Percentiles rank a stretch among this genome's conserved stretches.
phyloP scores from a whole-genome alignment of 306 rosid species.

The Datisca glomerata region DNA sequence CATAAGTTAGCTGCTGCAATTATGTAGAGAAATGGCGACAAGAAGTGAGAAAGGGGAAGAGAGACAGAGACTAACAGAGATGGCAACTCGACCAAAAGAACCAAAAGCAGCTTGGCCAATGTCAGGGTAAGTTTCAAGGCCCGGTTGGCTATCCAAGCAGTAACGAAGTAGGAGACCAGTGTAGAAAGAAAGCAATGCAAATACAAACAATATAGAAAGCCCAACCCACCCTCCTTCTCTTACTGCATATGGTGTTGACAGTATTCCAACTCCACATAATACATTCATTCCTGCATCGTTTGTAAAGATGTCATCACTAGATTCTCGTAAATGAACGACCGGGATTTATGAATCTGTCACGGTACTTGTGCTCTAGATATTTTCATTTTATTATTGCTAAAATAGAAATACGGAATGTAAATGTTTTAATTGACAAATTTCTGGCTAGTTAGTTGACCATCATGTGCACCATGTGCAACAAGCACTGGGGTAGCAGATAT shows the following conservation, averaged over 20 bases:
- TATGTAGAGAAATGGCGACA: background rate
- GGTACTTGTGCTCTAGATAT: too few relatives aligned
- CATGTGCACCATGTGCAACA: too few relatives aligned
- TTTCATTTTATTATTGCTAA: too few relatives aligned
- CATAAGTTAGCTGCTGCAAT: too few relatives aligned
- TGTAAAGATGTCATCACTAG: background rate
- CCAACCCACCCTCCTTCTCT: conserved; percentile 94
- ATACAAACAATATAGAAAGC: conserved; percentile 45
- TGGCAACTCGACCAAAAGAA: conserved; percentile 50
- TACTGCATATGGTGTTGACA: conserved; percentile 27
- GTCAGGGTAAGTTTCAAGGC: conserved; percentile 93
- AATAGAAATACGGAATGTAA: too few relatives aligned
- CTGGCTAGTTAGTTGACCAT: too few relatives aligned
- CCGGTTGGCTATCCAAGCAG: conserved; percentile 90
- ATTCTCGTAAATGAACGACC: too few relatives aligned
- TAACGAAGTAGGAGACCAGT: conserved; percentile 77
- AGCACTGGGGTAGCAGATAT: too few relatives aligned
- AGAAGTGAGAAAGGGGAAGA: background rate
- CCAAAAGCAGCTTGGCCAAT: conserved; percentile 98
- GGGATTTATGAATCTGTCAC: background rate
- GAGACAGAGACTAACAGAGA: conserved; percentile 51
- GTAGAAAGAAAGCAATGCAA: conserved; percentile 76
- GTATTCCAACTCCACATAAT: background rate
- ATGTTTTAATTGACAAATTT: too few relatives aligned
- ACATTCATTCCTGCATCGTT: background rate